phyloP scores from a whole-genome alignment of 257 asterid species.

The Scutellaria baicalensis region DNA sequence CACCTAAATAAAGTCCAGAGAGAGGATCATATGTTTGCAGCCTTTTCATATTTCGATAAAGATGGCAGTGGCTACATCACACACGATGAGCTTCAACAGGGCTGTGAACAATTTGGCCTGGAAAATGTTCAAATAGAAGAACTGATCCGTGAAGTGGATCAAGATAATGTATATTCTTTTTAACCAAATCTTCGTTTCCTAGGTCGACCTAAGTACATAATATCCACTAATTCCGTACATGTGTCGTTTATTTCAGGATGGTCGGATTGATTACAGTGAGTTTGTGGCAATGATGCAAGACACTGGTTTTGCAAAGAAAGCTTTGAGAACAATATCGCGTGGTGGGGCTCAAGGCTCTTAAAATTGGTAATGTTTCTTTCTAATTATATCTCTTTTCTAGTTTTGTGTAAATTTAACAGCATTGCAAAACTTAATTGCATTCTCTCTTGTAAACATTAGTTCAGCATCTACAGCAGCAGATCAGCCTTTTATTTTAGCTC shows the following conservation, averaged over 20 bases:
- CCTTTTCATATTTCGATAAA: constrained; percentile 71
- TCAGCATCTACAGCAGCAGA: constrained; percentile 4
- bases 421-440: too few relatives aligned
- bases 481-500: background rate
- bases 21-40: constrained; percentile 64
- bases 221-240: too few relatives aligned
- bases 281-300: constrained; percentile 83
- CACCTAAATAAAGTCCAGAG: constrained; percentile 66
- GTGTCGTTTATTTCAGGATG: constrained; percentile 42
- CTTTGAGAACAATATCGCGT: background rate
- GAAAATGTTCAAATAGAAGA: constrained; percentile 52
- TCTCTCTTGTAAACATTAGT: constrained; percentile 22
- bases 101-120: constrained; percentile 68
- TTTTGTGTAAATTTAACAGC: background rate
- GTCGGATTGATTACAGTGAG: constrained; percentile 67
- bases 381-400: background rate
- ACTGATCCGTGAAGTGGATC: constrained; percentile 74
- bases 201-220: too few relatives aligned
- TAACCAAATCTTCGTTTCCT: background rate
- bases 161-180: constrained; percentile 39
- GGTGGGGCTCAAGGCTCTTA: background rate
- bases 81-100: constrained; percentile 69
- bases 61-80: constrained; percentile 81
- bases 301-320: constrained; percentile 37
- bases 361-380: constrained; percentile 3